A percentile compares a stretch with the other conserved stretches of the same genome.
phyloP scores from a whole-genome alignment of 2,329 filamentous ascomycete genomes.

The Bipolaris oryzae region DNA sequence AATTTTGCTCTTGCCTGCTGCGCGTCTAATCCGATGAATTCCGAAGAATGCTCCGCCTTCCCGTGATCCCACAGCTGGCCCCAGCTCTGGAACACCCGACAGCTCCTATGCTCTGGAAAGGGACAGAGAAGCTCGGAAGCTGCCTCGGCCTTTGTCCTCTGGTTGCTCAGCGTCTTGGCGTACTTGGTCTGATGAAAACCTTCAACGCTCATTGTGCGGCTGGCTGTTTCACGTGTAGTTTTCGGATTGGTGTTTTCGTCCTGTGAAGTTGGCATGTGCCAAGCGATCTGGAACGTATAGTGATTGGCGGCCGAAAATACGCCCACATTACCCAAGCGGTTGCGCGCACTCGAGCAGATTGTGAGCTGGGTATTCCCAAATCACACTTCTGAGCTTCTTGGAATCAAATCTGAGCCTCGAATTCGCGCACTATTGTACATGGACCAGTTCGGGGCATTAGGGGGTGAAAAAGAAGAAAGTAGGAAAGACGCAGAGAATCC shows the following conservation, averaged over 20 bases:
- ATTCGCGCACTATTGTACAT: not conserved
- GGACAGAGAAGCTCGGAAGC: conserved; percentile 35
- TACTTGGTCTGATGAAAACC: conserved; percentile 35
- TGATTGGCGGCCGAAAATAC: not conserved
- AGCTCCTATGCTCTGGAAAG: conserved; percentile 33
- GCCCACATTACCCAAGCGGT: conserved; percentile 1
- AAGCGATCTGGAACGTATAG: not conserved
- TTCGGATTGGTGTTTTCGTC: not conserved
- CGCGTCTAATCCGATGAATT: conserved; percentile 27
- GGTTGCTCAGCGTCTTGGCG: conserved; percentile 33
- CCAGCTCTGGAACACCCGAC: conserved; percentile 37
- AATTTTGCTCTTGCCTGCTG: conserved; percentile 31
- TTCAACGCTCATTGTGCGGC: conserved; percentile 25
- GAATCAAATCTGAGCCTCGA: too few relatives aligned
- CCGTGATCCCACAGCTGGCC: conserved; percentile 37
- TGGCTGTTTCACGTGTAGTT: not conserved
- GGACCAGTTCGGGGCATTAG: not conserved
- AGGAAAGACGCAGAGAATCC: not conserved
- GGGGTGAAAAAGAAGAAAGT: not conserved
- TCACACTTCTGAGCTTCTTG: not conserved
- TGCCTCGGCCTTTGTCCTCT: conserved; percentile 20
- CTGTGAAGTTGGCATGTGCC: not conserved
- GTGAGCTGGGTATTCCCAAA: not conserved
- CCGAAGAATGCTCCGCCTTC: conserved; percentile 32
- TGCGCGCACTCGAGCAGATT: not conserved